Base-by-base conservation (phyloP, 1,284 basidiomycete species). In the Earliella scabrosa region DNA sequence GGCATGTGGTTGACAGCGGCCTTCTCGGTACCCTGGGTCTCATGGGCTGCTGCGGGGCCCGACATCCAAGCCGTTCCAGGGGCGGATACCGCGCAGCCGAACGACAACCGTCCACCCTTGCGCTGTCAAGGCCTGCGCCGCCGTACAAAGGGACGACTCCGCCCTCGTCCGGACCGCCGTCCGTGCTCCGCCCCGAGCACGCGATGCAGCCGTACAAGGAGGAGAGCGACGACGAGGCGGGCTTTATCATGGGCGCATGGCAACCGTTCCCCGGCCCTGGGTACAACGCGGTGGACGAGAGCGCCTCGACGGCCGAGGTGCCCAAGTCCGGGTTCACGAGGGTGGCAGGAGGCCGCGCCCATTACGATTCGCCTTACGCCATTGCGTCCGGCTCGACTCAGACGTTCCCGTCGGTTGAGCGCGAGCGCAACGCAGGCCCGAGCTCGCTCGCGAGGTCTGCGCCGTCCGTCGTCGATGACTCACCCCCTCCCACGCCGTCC, bases 191-290 rank as follows among this genome's bases (percentile, higher is more conserved):
- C 27, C 90, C 90, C 0, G 90, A 93, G 62, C 88, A 92, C 51
- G 88, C 86, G 1, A 77, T 88, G 58, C 79, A 82, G 53, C 89
- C 90, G 18, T 92, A 92, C 67, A 80, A 79, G 59, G 90, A 93
- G 68, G 89, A 91, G 35, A 88, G 81, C 63, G 90, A 85, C 61
- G 89, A 92, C 65, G 92, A 93, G 65, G 81, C 76, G 27, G 88
- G 89, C 16, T 89, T 80, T 63, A 93, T 93, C 64, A 93, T 94
- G 89, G 86, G 85, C 41, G 88, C 92, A 21, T 93, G 90, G 90
- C 86, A 89, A 65, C 83, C 86, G 31, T 89, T 86, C 75, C 81
- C 79, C 0, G 76, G 80, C 13, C 69, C 77, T 34, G 84, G 83
- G 0, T 82, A 86, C 73, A 63, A 73, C 45, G 68, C 78, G n/a